Conservation (phyloP, 2,329 filamentous ascomycete genomes). For the Helicocarpus griseus region DNA sequence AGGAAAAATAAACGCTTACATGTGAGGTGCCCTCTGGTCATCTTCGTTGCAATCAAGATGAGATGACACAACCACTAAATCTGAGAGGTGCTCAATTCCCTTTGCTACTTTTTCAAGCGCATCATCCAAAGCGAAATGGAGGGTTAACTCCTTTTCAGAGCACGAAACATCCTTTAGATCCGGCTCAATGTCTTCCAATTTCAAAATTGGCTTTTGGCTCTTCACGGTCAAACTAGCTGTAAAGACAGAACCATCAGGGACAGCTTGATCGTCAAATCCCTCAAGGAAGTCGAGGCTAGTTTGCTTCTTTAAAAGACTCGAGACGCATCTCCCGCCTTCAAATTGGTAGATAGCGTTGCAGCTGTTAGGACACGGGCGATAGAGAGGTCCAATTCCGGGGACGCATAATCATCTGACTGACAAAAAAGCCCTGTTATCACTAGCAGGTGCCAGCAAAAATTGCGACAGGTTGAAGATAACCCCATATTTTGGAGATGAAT, state of each 20-base stretch:
- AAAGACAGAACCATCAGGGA: conserved; percentile 6
- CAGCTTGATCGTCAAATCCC: not conserved
- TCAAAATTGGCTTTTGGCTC: conserved; percentile 10
- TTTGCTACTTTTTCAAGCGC: conserved; percentile 4
- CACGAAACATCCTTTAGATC: conserved; percentile 7
- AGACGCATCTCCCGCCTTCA: not conserved
- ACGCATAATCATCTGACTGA: not conserved
- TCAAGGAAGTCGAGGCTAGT: conserved; percentile 5
- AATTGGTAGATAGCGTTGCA: not conserved
- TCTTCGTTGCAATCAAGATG: conserved; percentile 14
- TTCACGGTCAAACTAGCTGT: conserved; percentile 8
- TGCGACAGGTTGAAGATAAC: not conserved
- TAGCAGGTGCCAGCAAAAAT: not conserved
- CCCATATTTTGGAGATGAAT: not conserved
- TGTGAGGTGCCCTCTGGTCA: conserved; percentile 13
- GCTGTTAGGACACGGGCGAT: conserved; percentile 1
- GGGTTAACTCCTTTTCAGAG: conserved; percentile 7
- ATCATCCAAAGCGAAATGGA: conserved; percentile 6
- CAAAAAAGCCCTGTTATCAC: not conserved
- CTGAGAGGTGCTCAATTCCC: conserved; percentile 6
- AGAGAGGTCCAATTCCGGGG: not conserved
- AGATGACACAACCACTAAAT: conserved; percentile 14
- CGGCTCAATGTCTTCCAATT: conserved; percentile 11
- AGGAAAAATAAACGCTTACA: conserved; percentile 8
- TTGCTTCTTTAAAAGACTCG: conserved; percentile 1